Percentiles rank a stretch among this genome's conserved stretches.
Conservation (phyloP, 2,329 filamentous ascomycete species). For the Hypoxylon sp. region DNA sequence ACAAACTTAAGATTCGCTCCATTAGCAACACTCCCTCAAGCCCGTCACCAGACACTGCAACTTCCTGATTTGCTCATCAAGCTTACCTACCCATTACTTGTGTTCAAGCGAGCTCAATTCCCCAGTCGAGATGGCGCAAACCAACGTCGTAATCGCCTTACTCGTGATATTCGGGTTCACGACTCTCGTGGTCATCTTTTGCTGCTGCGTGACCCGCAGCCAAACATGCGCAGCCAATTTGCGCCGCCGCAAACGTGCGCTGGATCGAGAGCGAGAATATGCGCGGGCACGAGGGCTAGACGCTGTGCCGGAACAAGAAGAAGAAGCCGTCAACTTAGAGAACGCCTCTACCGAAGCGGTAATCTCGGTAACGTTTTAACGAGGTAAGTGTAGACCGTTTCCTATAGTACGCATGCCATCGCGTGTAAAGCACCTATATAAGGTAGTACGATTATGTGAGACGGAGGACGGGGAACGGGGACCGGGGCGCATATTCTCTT, state of each 20-base stretch:
- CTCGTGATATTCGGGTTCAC: slow-evolving; percentile 48
- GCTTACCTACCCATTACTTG: background rate
- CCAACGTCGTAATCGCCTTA: slow-evolving; percentile 49
- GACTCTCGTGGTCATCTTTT: slow-evolving; percentile 39
- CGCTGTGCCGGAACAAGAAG: slow-evolving; percentile 19
- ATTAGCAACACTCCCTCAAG: slow-evolving; percentile 1
- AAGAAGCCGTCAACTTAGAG: background rate
- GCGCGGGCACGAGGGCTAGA: too few species aligned
- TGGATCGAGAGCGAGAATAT: slow-evolving; percentile 18
- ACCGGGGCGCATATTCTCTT: background rate
- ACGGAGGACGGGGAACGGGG: too few species aligned
- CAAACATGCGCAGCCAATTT: slow-evolving; percentile 33
- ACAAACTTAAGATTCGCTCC: background rate
- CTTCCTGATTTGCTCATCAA: background rate
- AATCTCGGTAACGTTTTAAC: slow-evolving; percentile 24
- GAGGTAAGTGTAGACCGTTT: slow-evolving; percentile 24
- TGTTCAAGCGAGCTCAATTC: background rate
- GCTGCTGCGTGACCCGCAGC: slow-evolving; percentile 44
- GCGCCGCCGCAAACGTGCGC: too few species aligned
- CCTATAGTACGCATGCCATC: background rate
- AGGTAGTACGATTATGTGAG: background rate
- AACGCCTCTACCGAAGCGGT: slow-evolving; percentile 5
- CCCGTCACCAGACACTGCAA: background rate
- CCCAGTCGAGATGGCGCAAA: slow-evolving; percentile 17
- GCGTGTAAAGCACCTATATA: background rate